Conservation (phyloP, 176 grass and related monocot species). For the Bonia amplexicaulis region DNA sequence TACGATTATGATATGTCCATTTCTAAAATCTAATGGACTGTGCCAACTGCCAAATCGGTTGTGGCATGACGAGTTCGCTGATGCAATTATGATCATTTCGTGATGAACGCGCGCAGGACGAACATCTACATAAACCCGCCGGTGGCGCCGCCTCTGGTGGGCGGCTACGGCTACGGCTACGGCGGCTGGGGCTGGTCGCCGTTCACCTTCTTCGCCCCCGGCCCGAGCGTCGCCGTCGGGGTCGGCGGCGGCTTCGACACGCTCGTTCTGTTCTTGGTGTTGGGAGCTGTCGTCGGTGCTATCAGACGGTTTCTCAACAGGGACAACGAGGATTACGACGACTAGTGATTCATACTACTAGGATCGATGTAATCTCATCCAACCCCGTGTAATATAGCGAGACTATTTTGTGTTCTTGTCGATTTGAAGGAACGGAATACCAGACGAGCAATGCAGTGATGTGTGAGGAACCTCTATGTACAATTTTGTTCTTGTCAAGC, state of each 20-base stretch:
- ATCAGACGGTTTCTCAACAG: conserved; percentile 62
- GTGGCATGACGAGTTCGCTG: neutral
- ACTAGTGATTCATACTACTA: conserved; percentile 23
- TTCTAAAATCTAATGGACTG: neutral
- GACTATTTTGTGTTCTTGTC: neutral
- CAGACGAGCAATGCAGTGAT: neutral
- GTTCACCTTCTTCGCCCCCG: conserved; percentile 78
- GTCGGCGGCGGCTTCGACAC: conserved; percentile 79
- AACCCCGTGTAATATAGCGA: neutral
- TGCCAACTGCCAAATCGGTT: neutral
- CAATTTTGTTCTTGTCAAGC: neutral
- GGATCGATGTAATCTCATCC: neutral
- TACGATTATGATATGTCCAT: neutral
- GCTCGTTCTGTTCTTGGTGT: conserved; percentile 56
- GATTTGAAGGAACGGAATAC: neutral
- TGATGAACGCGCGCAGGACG: conserved; percentile 46
- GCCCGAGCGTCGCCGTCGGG: conserved; percentile 68
- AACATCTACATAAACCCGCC: conserved; percentile 90
- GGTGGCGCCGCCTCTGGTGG: conserved; percentile 64
- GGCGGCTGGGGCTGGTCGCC: conserved; percentile 76
- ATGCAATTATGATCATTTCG: neutral
- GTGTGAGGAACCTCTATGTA: neutral
- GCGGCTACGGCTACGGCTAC: conserved; percentile 79
- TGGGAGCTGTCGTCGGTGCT: conserved; percentile 45
- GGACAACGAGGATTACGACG: conserved; percentile 68